Conservation (phyloP, 2,329 filamentous ascomycete species). For the Torrubiella hemipterigena region DNA sequence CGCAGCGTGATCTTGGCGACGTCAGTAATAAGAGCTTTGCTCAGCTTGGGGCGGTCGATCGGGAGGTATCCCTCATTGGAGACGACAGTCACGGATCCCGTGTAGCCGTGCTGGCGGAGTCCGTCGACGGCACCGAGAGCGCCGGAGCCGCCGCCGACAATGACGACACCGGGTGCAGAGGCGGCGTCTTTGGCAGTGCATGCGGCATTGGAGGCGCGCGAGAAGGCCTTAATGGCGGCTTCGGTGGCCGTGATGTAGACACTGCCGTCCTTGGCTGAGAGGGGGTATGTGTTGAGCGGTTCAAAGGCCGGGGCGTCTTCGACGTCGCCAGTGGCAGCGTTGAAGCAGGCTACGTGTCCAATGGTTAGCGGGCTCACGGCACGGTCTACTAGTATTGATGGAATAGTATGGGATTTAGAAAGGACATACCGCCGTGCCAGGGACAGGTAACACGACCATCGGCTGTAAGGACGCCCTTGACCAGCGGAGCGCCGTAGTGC, state of each 20-base stretch:
- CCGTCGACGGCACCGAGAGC: conserved; percentile 72
- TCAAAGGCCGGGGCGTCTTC: conserved; percentile 91
- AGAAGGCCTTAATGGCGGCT: conserved; percentile 61
- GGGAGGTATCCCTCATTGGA: conserved; percentile 75
- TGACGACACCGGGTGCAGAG: conserved; percentile 57
- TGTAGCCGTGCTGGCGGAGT: conserved; percentile 70
- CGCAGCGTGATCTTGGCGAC: conserved; percentile 66
- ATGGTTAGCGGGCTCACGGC: not conserved
- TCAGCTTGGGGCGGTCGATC: conserved; percentile 90
- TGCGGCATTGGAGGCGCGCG: conserved; percentile 61
- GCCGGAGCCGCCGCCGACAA: conserved; percentile 81
- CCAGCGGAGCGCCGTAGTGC: conserved; percentile 85
- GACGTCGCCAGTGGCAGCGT: conserved; percentile 76
- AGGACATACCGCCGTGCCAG: conserved; percentile 75
- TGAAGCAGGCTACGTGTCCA: conserved; percentile 66
- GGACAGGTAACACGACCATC: conserved; percentile 82
- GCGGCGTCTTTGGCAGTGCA: conserved; percentile 43
- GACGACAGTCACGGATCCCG: conserved; percentile 70
- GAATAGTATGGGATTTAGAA: not conserved
- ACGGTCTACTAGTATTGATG: not conserved
- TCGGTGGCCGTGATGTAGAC: conserved; percentile 80
- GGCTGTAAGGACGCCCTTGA: conserved; percentile 71
- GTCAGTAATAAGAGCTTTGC: conserved; percentile 83
- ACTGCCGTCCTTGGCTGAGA: conserved; percentile 68
- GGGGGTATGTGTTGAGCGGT: conserved; percentile 69